Evolutionary conservation across 78 protist genomes (phyloP).

Genomic region (Neovahlkampfia damariscottae): DNA sequence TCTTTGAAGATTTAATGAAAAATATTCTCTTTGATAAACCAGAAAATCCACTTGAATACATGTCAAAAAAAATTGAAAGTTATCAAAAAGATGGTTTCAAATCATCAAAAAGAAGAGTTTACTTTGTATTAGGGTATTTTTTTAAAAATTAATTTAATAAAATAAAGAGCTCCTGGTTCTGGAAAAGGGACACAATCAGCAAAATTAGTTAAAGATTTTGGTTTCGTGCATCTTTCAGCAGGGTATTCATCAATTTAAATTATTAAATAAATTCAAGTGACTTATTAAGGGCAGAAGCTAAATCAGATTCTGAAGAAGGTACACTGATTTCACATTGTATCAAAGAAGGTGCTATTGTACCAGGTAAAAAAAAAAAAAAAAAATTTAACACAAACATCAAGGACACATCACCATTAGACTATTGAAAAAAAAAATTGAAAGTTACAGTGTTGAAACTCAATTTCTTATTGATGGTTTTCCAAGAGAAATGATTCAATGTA

Average conservation of each 20-base stretch:
- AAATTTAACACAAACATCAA: too few relatives aligned
- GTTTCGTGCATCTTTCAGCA: constrained; percentile 15
- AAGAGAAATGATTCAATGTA: constrained; percentile 25
- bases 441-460: neutral
- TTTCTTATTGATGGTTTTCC: constrained; percentile 70
- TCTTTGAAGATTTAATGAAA: too few relatives aligned
- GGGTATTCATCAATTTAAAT: too few relatives aligned
- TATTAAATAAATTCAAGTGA: constrained; percentile 32
- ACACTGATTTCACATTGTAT: constrained; percentile 1
- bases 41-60: too few relatives aligned
- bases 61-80: too few relatives aligned
- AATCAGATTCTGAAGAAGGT: constrained; percentile 21
- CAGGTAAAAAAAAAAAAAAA: too few relatives aligned
- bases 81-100: too few relatives aligned
- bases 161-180: too few relatives aligned
- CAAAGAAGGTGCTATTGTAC: constrained; percentile 20
- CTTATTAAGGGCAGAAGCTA: constrained; percentile 28
- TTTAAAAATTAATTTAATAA: too few relatives aligned
- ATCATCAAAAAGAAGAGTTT: too few relatives aligned
- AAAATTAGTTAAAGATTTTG: constrained; percentile 2
- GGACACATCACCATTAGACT: constrained; percentile 6
- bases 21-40: too few relatives aligned
- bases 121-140: too few relatives aligned
- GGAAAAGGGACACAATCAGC: constrained; percentile 43
- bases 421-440: neutral